Evolutionary conservation across 2,329 filamentous ascomycete genomes (phyloP).

Genomic region (Pseudopyrenochaeta lycopersici): DNA sequence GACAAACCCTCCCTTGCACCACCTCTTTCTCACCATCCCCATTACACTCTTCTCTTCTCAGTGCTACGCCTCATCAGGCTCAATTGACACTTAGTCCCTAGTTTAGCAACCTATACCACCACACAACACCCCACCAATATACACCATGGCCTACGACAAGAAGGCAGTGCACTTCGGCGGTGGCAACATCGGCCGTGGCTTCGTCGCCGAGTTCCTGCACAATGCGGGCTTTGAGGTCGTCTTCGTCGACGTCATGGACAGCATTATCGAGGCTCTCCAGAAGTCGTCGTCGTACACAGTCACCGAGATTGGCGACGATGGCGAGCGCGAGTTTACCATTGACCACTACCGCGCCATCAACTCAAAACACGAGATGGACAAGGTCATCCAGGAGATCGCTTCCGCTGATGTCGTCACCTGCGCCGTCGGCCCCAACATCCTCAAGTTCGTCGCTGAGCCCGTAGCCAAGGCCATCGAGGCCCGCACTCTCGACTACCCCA

Average conservation of each 20-base stretch:
- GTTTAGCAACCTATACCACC: conserved; percentile 3
- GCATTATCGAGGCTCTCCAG: conserved; percentile 82
- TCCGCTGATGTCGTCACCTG: conserved; percentile 93
- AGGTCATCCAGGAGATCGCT: conserved; percentile 84
- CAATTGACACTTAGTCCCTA: conserved; percentile 26
- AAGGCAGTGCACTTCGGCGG: conserved; percentile 64
- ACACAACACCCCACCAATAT: conserved; percentile 16
- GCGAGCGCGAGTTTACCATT: conserved; percentile 81
- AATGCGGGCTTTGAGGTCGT: conserved; percentile 95
- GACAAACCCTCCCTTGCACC: conserved; percentile 11
- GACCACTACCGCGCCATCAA: conserved; percentile 98
- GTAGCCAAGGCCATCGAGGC: conserved; percentile 93
- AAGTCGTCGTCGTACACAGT: conserved; percentile 81
- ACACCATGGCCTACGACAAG: conserved; percentile 52
- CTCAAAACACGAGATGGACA: conserved; percentile 83
- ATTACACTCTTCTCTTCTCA: neutral
- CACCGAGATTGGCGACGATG: conserved; percentile 88
- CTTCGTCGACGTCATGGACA: conserved; percentile 93
- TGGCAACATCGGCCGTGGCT: conserved; percentile 63
- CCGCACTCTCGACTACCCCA: conserved; percentile 71
- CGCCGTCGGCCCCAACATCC: conserved; percentile 93
- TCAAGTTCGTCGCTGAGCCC: conserved; percentile 94
- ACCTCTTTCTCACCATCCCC: conserved; percentile 3
- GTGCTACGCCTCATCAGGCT: conserved; percentile 4
- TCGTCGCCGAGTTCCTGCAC: conserved; percentile 75